Percentiles rank a stretch among this genome's conserved stretches.
phyloP scores from a whole-genome alignment of 176 grass and related monocot species.

The Lolium rigidum region DNA sequence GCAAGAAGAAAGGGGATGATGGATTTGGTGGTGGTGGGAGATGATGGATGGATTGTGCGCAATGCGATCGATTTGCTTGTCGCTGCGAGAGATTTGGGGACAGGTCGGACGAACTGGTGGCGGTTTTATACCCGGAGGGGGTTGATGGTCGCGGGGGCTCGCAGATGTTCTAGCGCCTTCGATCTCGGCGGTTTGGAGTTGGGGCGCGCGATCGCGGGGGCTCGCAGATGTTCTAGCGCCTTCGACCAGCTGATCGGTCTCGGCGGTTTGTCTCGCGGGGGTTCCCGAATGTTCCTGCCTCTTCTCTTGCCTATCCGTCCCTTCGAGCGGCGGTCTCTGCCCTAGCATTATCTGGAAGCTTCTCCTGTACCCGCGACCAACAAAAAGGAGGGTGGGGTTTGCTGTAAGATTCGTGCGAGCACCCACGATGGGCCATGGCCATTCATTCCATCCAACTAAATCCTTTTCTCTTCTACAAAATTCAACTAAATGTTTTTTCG shows the following conservation, averaged over 20 bases:
- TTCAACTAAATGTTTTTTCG: too few species aligned
- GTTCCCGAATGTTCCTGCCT: neutral
- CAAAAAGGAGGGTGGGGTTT: neutral
- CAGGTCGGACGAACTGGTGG: neutral
- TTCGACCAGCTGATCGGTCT: neutral
- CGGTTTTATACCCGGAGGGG: neutral
- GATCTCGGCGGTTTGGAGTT: neutral
- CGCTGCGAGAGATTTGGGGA: slow-evolving; percentile 1
- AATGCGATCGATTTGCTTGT: neutral
- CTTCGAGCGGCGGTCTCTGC: neutral
- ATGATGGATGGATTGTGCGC: neutral
- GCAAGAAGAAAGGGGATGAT: neutral
- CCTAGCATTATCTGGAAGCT: neutral
- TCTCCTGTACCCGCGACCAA: neutral
- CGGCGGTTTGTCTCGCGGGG: neutral
- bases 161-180: neutral
- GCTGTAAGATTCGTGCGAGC: too few species aligned
- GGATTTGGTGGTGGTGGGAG: neutral
- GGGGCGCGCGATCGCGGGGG: too few species aligned
- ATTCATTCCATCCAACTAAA: too few species aligned
- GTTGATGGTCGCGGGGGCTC: neutral
- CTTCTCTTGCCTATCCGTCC: neutral
- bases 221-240: neutral
- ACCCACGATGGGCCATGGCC: too few species aligned
- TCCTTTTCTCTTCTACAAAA: too few species aligned